phyloP scores from a whole-genome alignment of 176 grass and related monocot species.

The Musa acuminata region DNA sequence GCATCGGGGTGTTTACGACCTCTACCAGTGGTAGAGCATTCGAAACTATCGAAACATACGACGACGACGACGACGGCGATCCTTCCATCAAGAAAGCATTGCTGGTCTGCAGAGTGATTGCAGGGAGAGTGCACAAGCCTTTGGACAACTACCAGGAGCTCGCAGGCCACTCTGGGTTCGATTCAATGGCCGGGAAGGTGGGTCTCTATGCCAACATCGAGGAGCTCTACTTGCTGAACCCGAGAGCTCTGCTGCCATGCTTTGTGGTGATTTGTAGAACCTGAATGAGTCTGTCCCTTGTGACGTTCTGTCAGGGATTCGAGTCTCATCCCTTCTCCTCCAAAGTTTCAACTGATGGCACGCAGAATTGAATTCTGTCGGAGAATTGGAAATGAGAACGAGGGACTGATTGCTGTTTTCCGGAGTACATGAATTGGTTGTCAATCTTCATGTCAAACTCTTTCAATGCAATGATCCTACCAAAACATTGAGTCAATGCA shows the following conservation, averaged over 20 bases:
- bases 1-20: constrained; percentile 1
- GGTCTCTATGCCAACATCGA: constrained; percentile 18
- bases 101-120: constrained; percentile 15
- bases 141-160: constrained; percentile 18
- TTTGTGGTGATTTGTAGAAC: constrained; percentile 11
- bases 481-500: too few species aligned
- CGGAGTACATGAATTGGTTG: too few species aligned
- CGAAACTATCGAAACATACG: background rate
- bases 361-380: background rate
- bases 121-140: constrained; percentile 7
- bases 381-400: background rate
- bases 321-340: too few species aligned
- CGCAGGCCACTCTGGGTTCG: constrained; percentile 5
- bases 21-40: constrained; percentile 10
- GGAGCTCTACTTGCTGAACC: constrained; percentile 18
- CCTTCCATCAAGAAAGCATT: constrained; percentile 4
- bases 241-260: constrained; percentile 12
- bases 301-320: background rate
- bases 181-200: constrained; percentile 10
- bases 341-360: too few species aligned
- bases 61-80: too few species aligned
- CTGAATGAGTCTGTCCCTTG: background rate
- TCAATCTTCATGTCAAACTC: too few species aligned
- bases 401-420: background rate
- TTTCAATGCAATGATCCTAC: too few species aligned